Conservation (phyloP, 352 stramenopile genomes). For the Globisporangium cederbergense region DNA sequence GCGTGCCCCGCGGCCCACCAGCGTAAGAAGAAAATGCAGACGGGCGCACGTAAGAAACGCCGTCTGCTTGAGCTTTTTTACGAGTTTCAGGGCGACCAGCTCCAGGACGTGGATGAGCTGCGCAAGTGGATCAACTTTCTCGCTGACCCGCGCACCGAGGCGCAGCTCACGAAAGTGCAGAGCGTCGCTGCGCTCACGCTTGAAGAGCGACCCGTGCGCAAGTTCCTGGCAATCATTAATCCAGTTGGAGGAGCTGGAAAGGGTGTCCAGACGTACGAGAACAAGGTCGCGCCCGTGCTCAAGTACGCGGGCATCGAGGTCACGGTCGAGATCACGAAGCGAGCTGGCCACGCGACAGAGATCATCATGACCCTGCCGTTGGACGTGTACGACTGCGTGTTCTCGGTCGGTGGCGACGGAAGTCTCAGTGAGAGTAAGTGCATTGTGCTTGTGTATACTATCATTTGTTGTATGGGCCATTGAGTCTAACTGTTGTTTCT, state of each 20-base stretch:
- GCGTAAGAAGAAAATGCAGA: constrained; percentile 16
- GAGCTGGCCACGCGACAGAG: constrained; percentile 48
- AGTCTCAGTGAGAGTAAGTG: constrained; percentile 60
- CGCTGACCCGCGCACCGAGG: constrained; percentile 38
- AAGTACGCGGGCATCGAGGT: constrained; percentile 47
- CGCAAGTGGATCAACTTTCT: constrained; percentile 45
- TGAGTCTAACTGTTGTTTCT: not conserved
- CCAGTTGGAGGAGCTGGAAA: constrained; percentile 58
- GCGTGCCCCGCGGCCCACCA: constrained; percentile 30
- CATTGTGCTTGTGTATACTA: not conserved
- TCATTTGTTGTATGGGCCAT: not conserved
- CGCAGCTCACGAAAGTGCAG: constrained; percentile 17
- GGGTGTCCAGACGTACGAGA: constrained; percentile 48
- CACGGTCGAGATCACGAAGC: constrained; percentile 44
- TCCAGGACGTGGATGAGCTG: constrained; percentile 33
- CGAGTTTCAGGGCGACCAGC: constrained; percentile 34
- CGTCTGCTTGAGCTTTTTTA: constrained; percentile 44
- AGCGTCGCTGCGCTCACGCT: constrained; percentile 33
- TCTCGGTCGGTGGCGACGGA: constrained; percentile 68
- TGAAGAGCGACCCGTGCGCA: constrained; percentile 21
- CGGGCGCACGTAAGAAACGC: constrained; percentile 32
- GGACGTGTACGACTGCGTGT: constrained; percentile 55
- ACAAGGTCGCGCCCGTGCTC: constrained; percentile 51
- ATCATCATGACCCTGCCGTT: constrained; percentile 46
- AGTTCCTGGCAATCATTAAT: constrained; percentile 73